Evolutionary conservation across 371 early-diverging fungal genomes (phyloP).

Genomic region (Rhizopus stolonifer): DNA sequence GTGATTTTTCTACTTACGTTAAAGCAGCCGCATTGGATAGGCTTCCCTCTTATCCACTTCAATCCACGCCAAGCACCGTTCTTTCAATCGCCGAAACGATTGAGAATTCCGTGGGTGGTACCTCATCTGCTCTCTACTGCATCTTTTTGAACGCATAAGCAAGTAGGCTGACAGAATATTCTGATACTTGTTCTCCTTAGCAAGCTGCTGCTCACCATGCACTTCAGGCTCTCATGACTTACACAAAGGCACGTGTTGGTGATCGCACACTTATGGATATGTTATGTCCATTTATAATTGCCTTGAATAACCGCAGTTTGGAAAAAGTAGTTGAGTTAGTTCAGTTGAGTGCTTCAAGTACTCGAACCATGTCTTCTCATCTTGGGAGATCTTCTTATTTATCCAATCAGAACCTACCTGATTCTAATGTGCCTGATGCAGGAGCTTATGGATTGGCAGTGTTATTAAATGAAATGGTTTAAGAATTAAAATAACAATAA

Average conservation of each 20-base stretch:
- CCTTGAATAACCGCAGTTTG: slow-evolving; percentile 30
- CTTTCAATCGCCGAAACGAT: slow-evolving; percentile 59
- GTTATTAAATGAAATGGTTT: slow-evolving; percentile 52
- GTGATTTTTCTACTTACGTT: not conserved
- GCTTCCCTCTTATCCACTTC: slow-evolving; percentile 18
- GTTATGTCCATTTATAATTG: slow-evolving; percentile 66
- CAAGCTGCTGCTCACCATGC: slow-evolving; percentile 46
- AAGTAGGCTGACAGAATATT: slow-evolving; percentile 35
- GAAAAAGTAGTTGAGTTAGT: slow-evolving; percentile 58
- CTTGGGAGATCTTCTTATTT: slow-evolving; percentile 76
- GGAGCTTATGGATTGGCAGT: slow-evolving; percentile 68
- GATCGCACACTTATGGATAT: slow-evolving; percentile 83
- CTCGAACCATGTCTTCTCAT: slow-evolving; percentile 57
- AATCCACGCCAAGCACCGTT: slow-evolving; percentile 28
- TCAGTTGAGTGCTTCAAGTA: slow-evolving; percentile 55
- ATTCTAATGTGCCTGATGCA: slow-evolving; percentile 59
- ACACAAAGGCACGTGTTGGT: slow-evolving; percentile 74
- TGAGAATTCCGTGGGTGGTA: slow-evolving; percentile 77
- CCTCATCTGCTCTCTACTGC: slow-evolving; percentile 76
- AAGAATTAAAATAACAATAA: not conserved
- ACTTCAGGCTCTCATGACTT: slow-evolving; percentile 59
- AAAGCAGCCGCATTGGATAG: slow-evolving; percentile 32
- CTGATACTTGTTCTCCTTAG: slow-evolving; percentile 14
- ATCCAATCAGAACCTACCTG: slow-evolving; percentile 46
- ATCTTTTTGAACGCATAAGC: slow-evolving; percentile 76